A percentile compares a stretch with the other conserved stretches of the same genome.
These are phyloP conservation scores for Earliella scabrosa DNA, from an alignment of 1,284 basidiomycete genomes.

Conservation along the genomic window DNA sequence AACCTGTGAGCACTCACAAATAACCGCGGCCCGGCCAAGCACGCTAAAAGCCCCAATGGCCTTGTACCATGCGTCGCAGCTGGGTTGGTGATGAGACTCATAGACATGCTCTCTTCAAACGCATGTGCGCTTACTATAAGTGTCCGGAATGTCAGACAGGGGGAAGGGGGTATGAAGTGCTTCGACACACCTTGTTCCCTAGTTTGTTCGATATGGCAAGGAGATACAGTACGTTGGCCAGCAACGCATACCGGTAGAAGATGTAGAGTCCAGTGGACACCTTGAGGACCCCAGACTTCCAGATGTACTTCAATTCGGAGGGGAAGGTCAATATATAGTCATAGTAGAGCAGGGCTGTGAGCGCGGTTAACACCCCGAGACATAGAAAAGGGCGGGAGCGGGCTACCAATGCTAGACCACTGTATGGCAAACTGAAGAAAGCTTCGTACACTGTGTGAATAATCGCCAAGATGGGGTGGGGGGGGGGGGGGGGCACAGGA, in stretches of 20 bases:
- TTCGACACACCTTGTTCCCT: conserved; percentile 1
- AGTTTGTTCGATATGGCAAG: conserved; percentile 33
- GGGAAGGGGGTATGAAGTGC: not conserved
- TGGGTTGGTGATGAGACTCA: conserved; percentile 4
- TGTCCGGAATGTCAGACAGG: not conserved
- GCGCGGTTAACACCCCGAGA: not conserved
- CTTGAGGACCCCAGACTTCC: conserved; percentile 25
- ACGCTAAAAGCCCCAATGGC: conserved; percentile 37
- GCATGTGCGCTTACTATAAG: not conserved
- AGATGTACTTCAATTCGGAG: conserved; percentile 38
- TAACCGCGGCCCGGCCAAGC: conserved; percentile 36
- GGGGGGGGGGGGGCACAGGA: no score
- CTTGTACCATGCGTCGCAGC: conserved; percentile 39
- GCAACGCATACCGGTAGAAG: conserved; percentile 40
- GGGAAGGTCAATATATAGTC: conserved; percentile 40
- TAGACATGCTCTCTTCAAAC: not conserved
- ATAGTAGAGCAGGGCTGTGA: conserved; percentile 32
- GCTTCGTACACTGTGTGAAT: conserved; percentile 16
- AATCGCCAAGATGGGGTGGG: not conserved
- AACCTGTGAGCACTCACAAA: conserved; percentile 30
- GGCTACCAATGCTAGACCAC: conserved; percentile 38
- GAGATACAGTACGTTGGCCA: conserved; percentile 39
- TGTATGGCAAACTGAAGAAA: conserved; percentile 35
- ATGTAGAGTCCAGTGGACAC: conserved; percentile 41
- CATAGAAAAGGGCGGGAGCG: not conserved